A percentile compares a stretch with the other conserved stretches of the same genome.
phyloP scores from a whole-genome alignment of 2,329 filamentous ascomycete species.

The Clonostachys chloroleuca region DNA sequence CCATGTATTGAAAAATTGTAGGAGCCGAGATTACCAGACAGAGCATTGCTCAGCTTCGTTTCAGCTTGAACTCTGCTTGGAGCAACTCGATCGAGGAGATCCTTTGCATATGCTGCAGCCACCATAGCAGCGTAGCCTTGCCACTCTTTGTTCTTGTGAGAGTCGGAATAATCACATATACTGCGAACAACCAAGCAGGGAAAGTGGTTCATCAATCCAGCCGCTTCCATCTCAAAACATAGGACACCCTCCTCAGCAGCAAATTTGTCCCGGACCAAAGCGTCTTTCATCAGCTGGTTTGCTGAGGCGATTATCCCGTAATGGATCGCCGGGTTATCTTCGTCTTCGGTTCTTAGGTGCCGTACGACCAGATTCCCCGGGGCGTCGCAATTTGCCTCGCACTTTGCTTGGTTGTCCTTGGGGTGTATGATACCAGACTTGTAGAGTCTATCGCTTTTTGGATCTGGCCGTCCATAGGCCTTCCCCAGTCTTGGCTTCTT shows the following conservation, averaged over 20 bases:
- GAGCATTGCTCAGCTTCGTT: neutral
- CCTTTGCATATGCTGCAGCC: constrained; percentile 16
- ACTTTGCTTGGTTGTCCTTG: too few species aligned
- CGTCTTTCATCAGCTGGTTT: constrained; percentile 3
- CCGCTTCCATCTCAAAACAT: constrained; percentile 5
- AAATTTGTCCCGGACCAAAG: neutral
- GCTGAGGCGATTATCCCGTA: constrained; percentile 7
- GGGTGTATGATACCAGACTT: neutral
- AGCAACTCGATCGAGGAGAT: constrained; percentile 4
- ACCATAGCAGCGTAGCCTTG: constrained; percentile 16
- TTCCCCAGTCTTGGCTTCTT: neutral
- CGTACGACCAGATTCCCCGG: neutral
- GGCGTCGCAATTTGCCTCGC: too few species aligned
- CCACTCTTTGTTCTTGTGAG: constrained; percentile 19
- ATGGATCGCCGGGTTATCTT: neutral
- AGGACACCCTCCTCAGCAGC: neutral
- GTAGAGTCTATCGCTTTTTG: neutral
- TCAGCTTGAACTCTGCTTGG: neutral
- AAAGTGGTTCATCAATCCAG: constrained; percentile 9
- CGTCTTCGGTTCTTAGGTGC: neutral
- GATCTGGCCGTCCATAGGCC: neutral
- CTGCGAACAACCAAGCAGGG: constrained; percentile 21
- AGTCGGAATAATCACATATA: constrained; percentile 24
- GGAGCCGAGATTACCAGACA: neutral
- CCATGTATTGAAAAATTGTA: too few species aligned